Evolutionary conservation across 371 early-diverging fungal genomes (phyloP), one percentile per base, ranked within the genome.

Genomic region (Polyrhizophydium stewartii): DNA sequence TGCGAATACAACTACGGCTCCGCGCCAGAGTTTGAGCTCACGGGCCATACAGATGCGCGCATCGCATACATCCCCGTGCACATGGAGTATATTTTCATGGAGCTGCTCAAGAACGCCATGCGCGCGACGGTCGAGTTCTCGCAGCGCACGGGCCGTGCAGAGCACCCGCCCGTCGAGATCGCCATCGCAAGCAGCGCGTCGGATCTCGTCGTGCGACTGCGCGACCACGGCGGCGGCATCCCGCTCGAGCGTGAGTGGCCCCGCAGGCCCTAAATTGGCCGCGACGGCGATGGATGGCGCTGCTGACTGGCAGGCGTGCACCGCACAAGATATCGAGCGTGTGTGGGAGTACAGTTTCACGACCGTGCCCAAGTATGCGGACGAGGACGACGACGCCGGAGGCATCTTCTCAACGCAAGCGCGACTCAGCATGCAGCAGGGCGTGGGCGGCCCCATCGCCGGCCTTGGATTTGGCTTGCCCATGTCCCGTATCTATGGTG

Each of bases 141-240:
- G 13, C 62, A 72, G 62, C 82, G 82, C 62, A 69, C 71, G 35
- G 74, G 78, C 21, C 69, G 87, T 17, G 59, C 63, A 24, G 79
- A 75, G 68, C 76, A 81, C 68, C 91, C 92, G 9, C 86, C 89
- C 12, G 85, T 97, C n/a, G 88, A 89, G 65, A 87, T 97, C 55
- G 92, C 94, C 5, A 81, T 97, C 22, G 85, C 89, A 32, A 79
- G 84, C 53, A 89, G 92, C 27, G 67, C 81, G 7, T 88, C 86
- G 53, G 92, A 90, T 52, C 85, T 95, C 10, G 86, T 89, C 0
- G 87, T 97, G 45, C 83, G 96, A 59, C 87, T 97, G 41, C 77
- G 96, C 31, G 98, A 97, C 64, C 89, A 88, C 61, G 98, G 98
- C 31, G 96, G 96, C 43, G 98, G 98, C 28, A 89, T 96, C 51